A percentile compares a stretch with the other conserved stretches of the same genome.
Conservation (phyloP, 2,329 filamentous ascomycete species). For the Talaromyces sp. region DNA sequence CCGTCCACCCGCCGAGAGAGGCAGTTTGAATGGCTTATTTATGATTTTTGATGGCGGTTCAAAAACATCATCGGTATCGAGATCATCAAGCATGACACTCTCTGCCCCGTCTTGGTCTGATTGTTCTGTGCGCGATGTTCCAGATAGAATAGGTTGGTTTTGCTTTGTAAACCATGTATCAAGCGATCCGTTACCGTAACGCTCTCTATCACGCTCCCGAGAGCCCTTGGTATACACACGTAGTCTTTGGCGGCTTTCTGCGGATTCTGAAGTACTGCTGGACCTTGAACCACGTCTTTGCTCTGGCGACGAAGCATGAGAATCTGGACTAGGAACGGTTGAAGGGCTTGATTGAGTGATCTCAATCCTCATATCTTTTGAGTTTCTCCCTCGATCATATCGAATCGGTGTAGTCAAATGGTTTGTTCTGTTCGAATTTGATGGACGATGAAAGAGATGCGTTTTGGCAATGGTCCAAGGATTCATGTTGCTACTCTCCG, state of each 20-base stretch:
- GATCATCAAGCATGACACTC: constrained; percentile 12
- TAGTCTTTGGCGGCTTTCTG: not conserved
- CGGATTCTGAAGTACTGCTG: constrained; percentile 9
- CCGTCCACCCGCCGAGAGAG: not conserved
- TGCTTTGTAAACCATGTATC: constrained; percentile 26
- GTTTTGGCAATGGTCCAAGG: constrained; percentile 35
- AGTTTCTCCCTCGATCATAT: not conserved
- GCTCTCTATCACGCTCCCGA: constrained; percentile 19
- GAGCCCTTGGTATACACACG: constrained; percentile 8
- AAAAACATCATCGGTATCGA: not conserved
- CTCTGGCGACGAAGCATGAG: constrained; percentile 10
- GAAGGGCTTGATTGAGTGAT: constrained; percentile 1
- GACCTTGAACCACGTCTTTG: constrained; percentile 6
- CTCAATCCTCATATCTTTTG: not conserved
- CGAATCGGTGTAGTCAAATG: constrained; percentile 16
- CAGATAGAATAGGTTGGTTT: not conserved
- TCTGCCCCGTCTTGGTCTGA: constrained; percentile 2
- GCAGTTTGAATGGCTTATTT: constrained; percentile 12
- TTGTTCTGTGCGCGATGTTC: not conserved
- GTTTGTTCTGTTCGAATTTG: constrained; percentile 7
- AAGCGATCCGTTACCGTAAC: constrained; percentile 23
- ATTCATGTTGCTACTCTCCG: constrained; percentile 20
- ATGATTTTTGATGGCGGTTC: not conserved
- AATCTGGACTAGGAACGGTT: constrained; percentile 11
- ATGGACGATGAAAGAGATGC: constrained; percentile 17